Conservation (phyloP, 1,139 yeast genomes). For the Sugiyamaella novakii region DNA sequence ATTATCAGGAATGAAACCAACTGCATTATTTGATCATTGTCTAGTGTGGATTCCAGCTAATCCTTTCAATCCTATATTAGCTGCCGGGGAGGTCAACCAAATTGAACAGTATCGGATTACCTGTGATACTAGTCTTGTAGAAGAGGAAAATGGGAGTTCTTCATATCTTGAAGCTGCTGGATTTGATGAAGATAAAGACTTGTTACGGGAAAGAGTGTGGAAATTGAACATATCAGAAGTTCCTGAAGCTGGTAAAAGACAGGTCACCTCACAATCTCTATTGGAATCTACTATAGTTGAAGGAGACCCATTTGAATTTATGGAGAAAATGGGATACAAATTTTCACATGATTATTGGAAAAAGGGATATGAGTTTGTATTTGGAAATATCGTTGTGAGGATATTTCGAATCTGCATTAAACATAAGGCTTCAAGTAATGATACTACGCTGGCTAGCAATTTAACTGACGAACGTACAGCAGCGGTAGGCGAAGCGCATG, state of each 20-base stretch:
- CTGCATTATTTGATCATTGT: conserved; percentile 33
- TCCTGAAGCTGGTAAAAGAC: conserved; percentile 82
- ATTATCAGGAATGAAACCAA: conserved; percentile 42
- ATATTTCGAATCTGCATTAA: conserved; percentile 53
- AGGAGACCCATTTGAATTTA: conserved; percentile 45
- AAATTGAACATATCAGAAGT: conserved; percentile 72
- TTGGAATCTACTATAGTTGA: conserved; percentile 60
- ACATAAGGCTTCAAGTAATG: conserved; percentile 15
- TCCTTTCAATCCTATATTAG: conserved; percentile 38
- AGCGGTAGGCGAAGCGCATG: conserved; percentile 22
- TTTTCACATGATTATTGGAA: conserved; percentile 66
- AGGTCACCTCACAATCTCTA: conserved; percentile 66
- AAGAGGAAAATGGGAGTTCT: neutral
- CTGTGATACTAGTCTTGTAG: conserved; percentile 5
- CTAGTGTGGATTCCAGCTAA: conserved; percentile 40
- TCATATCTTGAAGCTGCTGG: conserved; percentile 19
- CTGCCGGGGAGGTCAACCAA: conserved; percentile 42
- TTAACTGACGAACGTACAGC: conserved; percentile 15
- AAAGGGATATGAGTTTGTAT: conserved; percentile 65
- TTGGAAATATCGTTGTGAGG: conserved; percentile 65
- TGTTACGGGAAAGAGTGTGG: conserved; percentile 48
- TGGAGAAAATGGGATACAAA: conserved; percentile 72
- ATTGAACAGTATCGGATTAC: conserved; percentile 44
- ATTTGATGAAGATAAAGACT: conserved; percentile 21
- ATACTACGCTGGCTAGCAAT: conserved; percentile 16